These are phyloP conservation scores for Nothophoma quercina DNA, from an alignment of 2,329 filamentous ascomycete genomes.

Conservation along the genomic window DNA sequence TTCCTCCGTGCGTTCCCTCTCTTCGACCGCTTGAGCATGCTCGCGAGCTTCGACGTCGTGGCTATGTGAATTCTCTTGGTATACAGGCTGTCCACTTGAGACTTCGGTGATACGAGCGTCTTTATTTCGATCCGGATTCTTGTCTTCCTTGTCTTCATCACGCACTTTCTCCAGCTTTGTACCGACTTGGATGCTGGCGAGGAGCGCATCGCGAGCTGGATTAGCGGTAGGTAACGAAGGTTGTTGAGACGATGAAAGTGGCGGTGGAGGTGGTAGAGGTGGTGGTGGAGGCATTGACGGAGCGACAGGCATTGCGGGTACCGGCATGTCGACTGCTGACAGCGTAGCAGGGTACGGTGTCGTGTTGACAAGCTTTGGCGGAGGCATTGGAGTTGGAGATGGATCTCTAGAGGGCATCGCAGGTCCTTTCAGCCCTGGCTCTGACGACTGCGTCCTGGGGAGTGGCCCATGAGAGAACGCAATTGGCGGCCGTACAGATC, in stretches of 20 bases:
- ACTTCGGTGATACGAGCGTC: background rate
- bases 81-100: background rate
- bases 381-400: background rate
- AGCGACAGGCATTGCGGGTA: background rate
- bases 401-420: background rate
- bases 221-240: background rate
- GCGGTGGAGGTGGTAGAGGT: background rate
- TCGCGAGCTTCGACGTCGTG: constrained; percentile 19
- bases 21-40: constrained; percentile 17
- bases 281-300: background rate
- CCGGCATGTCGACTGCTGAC: background rate
- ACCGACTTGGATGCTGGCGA: constrained; percentile 2
- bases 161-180: constrained; percentile 8
- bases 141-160: constrained; percentile 2
- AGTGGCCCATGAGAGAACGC: background rate
- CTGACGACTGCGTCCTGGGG: background rate
- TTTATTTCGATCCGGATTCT: background rate
- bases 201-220: background rate
- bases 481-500: background rate
- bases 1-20: background rate
- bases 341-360: background rate
- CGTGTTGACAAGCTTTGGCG: background rate
- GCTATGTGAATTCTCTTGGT: constrained; percentile 21
- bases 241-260: background rate
- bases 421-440: background rate